Base-by-base conservation (phyloP, 768 basidiomycete species). In the Chlorophyllum brunneum region DNA sequence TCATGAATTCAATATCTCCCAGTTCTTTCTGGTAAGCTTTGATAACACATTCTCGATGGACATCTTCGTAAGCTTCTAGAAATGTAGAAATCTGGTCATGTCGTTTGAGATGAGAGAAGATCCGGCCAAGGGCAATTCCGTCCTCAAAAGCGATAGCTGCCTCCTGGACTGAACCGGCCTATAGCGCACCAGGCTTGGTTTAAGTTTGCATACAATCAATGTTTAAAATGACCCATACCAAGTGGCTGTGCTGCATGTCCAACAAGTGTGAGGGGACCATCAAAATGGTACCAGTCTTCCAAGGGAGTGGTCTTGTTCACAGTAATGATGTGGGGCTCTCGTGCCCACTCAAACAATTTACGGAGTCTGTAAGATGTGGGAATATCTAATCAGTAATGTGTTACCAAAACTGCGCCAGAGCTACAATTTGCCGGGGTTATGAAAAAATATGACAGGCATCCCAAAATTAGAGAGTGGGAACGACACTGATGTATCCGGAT, bases 121-220 rank as follows among this genome's bases (percentile, higher is more conserved):
- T 70, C 52, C 75, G 76, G 5, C 76, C 83, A 18, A 86, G 68
- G 20, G 81, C 75, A 9, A 79, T 81, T 1, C 78, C 80, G 56
- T 85, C 84, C 64, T 85, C 84, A n/a, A 85, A 61, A 1, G 74
- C 70, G 62, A 83, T 75, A 4, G 51, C 51, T 16, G 43, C 43
- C 22, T 53, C 51, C n/a, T 53, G 51, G 3, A 40, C 43, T 5
- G 51, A 53, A 30, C 51, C 51, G 7, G 43, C 36, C 51, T 53
- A 38, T 1, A 36, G 6, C 11, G 4, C 16, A 2, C 13, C 16
- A 36, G 6, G n/a, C n/a, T n/a, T n/a, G n/a, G n/a, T n/a, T n/a
- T 36, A 16, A 15, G 34, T 36, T 36, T 36, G 16, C 34, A n/a
- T 36, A 36, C 34, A 15, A 11, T n/a, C 15, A 11, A 36, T n/a